A percentile compares a stretch with the other conserved stretches of the same genome.
Evolutionary conservation across 441 rosid genomes (phyloP).

Genomic region (Erodium moschatum): DNA sequence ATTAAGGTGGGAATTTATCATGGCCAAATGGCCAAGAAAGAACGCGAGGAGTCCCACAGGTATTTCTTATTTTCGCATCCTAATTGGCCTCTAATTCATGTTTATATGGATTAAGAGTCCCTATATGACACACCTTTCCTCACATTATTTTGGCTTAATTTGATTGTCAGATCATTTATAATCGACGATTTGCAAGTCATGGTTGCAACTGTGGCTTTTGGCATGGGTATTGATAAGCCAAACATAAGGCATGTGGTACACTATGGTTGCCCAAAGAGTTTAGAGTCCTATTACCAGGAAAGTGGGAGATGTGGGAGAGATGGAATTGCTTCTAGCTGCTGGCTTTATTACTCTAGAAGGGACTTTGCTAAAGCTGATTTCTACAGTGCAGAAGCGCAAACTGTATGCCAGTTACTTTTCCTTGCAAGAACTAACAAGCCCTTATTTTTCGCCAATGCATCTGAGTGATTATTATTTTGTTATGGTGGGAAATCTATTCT

Average conservation of each 20-base stretch:
- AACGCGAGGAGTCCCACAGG: conserved; percentile 44
- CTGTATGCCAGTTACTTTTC: conserved; percentile 25
- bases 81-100: conserved; percentile 10
- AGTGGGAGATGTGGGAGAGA: conserved; percentile 53
- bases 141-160: conserved; percentile 7
- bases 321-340: conserved; percentile 44
- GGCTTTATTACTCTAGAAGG: conserved; percentile 42
- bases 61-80: conserved; percentile 7
- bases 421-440: background rate
- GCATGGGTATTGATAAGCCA: conserved; percentile 54
- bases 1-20: conserved; percentile 40
- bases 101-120: conserved; percentile 4
- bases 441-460: conserved; percentile 5
- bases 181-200: conserved; percentile 42
- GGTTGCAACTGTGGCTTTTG: conserved; percentile 52
- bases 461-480: background rate
- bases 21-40: conserved; percentile 41
- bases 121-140: background rate
- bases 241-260: conserved; percentile 43
- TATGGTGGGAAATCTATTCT: background rate
- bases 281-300: conserved; percentile 48
- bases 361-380: conserved; percentile 45
- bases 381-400: conserved; percentile 35
- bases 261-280: conserved; percentile 46
- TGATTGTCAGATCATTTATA: conserved; percentile 32